Evolutionary conservation across 176 grass and related monocot species (phyloP).

Genomic region (Echinochloa phyllopogon): DNA sequence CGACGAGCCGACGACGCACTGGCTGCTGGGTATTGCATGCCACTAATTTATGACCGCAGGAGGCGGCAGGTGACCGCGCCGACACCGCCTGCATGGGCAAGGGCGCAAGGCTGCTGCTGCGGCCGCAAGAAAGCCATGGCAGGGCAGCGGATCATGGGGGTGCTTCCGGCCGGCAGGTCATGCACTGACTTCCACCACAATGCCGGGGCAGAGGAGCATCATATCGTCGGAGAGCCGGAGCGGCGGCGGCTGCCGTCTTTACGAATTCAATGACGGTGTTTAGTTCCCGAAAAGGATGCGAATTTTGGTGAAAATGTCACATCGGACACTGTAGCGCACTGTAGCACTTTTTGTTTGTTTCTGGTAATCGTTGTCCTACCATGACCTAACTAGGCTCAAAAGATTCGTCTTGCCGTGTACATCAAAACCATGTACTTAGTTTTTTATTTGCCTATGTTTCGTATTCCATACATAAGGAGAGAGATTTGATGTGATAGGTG

Average conservation of each 20-base stretch:
- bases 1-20: neutral
- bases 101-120: too few relatives aligned
- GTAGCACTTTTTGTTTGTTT: too few relatives aligned
- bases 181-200: constrained; percentile 49
- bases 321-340: too few relatives aligned
- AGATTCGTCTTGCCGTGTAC: too few relatives aligned
- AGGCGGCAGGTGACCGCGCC: neutral
- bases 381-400: too few relatives aligned
- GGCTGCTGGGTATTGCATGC: neutral
- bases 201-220: constrained; percentile 27
- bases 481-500: too few relatives aligned
- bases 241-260: constrained; percentile 23
- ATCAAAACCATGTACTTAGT: too few relatives aligned
- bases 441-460: too few relatives aligned
- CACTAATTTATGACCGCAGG: constrained; percentile 16
- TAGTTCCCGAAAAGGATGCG: too few relatives aligned
- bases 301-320: too few relatives aligned
- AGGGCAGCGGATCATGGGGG: neutral
- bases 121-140: neutral
- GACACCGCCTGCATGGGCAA: neutral
- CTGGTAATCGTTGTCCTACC: too few relatives aligned
- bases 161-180: constrained; percentile 8
- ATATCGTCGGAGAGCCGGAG: neutral
- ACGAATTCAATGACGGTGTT: constrained; percentile 58
- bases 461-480: too few relatives aligned